phyloP scores from a whole-genome alignment of 176 grass and related monocot genomes.

The Oryza longistaminata region DNA sequence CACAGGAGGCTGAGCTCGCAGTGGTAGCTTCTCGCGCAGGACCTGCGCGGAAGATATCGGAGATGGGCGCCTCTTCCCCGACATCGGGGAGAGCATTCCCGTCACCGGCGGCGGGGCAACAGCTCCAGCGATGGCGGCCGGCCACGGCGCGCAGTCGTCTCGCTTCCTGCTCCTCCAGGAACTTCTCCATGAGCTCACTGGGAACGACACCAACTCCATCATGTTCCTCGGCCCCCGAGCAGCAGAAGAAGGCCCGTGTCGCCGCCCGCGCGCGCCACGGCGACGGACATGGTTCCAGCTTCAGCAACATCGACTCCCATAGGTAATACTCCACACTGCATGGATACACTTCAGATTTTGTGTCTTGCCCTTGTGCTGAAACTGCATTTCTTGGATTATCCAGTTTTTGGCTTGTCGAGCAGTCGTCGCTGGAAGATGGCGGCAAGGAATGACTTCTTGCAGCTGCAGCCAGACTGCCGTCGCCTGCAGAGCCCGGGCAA shows the following conservation, averaged over 20 bases:
- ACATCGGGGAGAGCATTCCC: slow-evolving; percentile 62
- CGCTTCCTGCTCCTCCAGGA: slow-evolving; percentile 59
- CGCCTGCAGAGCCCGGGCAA: slow-evolving; percentile 78
- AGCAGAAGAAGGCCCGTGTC: slow-evolving; percentile 53
- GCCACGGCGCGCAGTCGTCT: slow-evolving; percentile 36
- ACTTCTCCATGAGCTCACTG: slow-evolving; percentile 81
- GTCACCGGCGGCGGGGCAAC: slow-evolving; percentile 37
- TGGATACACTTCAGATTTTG: background rate
- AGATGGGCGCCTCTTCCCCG: slow-evolving; percentile 61
- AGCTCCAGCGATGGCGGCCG: slow-evolving; percentile 47
- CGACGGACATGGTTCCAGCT: slow-evolving; percentile 58
- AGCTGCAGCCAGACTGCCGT: slow-evolving; percentile 78
- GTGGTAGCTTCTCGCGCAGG: slow-evolving; percentile 76
- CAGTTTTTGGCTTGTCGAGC: slow-evolving; percentile 73
- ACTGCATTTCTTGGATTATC: background rate
- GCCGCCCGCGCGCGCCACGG: slow-evolving; percentile 23
- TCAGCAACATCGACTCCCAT: slow-evolving; percentile 75
- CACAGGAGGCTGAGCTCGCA: slow-evolving; percentile 54
- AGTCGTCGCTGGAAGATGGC: slow-evolving; percentile 60
- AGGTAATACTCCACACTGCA: slow-evolving; percentile 34
- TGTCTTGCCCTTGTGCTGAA: slow-evolving; percentile 16
- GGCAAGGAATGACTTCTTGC: slow-evolving; percentile 67
- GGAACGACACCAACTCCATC: slow-evolving; percentile 94
- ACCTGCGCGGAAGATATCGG: slow-evolving; percentile 73
- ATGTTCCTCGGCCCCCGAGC: slow-evolving; percentile 64